Evolutionary conservation across 441 rosid species (phyloP), one percentile per base, ranked within the genome.

Genomic region (Pelargonium fulgidum): DNA sequence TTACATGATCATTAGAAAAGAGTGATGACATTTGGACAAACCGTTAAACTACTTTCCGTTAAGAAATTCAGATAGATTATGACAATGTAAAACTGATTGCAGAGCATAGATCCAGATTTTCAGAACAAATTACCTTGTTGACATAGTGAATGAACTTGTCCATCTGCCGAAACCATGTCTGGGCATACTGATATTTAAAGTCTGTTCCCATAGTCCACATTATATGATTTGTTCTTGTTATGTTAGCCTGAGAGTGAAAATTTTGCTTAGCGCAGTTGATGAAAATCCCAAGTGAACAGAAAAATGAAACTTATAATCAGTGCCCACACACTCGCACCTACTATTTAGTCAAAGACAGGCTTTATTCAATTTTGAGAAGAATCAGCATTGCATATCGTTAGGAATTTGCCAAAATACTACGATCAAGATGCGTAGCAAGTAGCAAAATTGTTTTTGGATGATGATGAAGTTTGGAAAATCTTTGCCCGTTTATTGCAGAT

Each of bases 131-230:
- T 54, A 54, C 62, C 62, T 89, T 80, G 83, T 92, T 95, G 79
- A 92, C 99, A 81, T 95, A 95, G 77, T 92, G 99, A 78, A 95
- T 85, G 72, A 95, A 82, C 81, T 92, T 95, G 84, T 95, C 99
- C 98, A 95, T 86, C 70, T 95, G 85, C 67, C 93, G 84, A 78
- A 78, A 95, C 99, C 98, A 95, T 44, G 97, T 76, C 74, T 82
- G 82, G 14, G 99, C 98, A 78, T 92, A 95, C 75, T 95, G 98
- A 83, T 91, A 95, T 80, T 85, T 87, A 79, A 95, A 95, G 84
- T 95, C 99, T 74, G 99, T 92, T 80, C 99, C 99, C 99, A 95
- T 91, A 64, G 98, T 95, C 83, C 88, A 95, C 99, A 95, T 95
- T 68, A 95, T 80, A 72, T 95, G 99, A 82, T 95, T 78, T 68